Conservation (phyloP, 306 rosid genomes). For the Vigna hirtella region DNA sequence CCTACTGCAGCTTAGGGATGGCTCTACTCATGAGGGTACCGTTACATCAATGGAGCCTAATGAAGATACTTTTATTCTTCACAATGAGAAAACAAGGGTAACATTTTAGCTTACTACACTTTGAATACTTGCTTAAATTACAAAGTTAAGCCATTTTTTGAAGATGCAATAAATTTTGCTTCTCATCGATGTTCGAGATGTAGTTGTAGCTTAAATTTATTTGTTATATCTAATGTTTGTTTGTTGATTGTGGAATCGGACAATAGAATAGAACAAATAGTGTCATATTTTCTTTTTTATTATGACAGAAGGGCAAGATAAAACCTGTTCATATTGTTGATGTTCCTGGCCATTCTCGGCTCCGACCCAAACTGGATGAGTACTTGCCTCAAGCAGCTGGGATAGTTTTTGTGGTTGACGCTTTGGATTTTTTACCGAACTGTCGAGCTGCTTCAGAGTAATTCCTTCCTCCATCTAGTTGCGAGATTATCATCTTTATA, state of each 20-base stretch:
- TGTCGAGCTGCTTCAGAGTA: conserved; percentile 94
- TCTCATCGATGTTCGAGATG: conserved; percentile 19
- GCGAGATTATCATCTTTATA: conserved; percentile 15
- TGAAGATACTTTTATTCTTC: conserved; percentile 84
- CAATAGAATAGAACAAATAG: conserved; percentile 19
- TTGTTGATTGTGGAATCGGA: conserved; percentile 24
- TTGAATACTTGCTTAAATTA: conserved; percentile 3
- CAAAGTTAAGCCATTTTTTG: not conserved
- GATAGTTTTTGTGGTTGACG: conserved; percentile 84
- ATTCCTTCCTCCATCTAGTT: conserved; percentile 32
- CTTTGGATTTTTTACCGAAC: conserved; percentile 85
- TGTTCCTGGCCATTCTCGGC: conserved; percentile 98
- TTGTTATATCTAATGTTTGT: conserved; percentile 25
- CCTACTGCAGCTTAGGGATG: conserved; percentile 80
- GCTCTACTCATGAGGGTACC: conserved; percentile 89
- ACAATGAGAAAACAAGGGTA: conserved; percentile 80
- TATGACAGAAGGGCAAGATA: conserved; percentile 70
- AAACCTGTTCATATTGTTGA: conserved; percentile 87
- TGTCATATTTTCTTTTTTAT: conserved; percentile 33
- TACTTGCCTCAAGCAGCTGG: conserved; percentile 89
- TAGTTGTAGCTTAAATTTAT: conserved; percentile 27
- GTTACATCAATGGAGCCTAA: conserved; percentile 97
- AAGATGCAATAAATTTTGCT: not conserved
- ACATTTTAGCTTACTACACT: conserved; percentile 16
- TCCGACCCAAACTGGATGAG: conserved; percentile 86